phyloP scores from a whole-genome alignment of 352 stramenopile genomes.

The Phytophthora fragariaefolia region DNA sequence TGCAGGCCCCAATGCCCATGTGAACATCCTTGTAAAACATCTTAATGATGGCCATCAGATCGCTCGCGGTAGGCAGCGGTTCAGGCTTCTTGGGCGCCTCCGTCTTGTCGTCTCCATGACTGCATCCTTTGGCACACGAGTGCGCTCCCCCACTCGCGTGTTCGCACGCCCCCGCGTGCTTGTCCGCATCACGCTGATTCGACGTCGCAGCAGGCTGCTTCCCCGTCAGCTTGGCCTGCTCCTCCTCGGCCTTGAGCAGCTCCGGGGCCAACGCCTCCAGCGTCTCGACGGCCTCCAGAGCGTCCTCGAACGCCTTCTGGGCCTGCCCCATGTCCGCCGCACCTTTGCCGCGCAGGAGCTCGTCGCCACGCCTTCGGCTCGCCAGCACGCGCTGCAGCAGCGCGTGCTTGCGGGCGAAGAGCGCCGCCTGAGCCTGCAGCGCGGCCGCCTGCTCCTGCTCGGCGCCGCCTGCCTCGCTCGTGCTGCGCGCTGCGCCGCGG shows the following conservation, averaged over 20 bases:
- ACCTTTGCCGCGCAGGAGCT: slow-evolving; percentile 20
- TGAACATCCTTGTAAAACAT: slow-evolving; percentile 81
- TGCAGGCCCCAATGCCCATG: slow-evolving; percentile 56
- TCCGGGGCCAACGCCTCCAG: slow-evolving; percentile 54
- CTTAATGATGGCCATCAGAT: slow-evolving; percentile 57
- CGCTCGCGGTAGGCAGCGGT: slow-evolving; percentile 48
- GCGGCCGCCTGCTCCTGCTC: slow-evolving; percentile 9
- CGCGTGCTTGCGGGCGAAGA: slow-evolving; percentile 58
- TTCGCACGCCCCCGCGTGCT: slow-evolving; percentile 1
- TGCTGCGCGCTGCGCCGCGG: not conserved
- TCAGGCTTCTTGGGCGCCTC: slow-evolving; percentile 10
- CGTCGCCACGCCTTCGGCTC: slow-evolving; percentile 47
- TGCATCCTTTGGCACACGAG: slow-evolving; percentile 19
- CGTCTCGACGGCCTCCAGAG: slow-evolving; percentile 36
- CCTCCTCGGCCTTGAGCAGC: slow-evolving; percentile 39
- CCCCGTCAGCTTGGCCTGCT: slow-evolving; percentile 11
- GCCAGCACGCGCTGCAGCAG: slow-evolving; percentile 59
- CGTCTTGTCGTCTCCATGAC: slow-evolving; percentile 23
- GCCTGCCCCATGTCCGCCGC: slow-evolving; percentile 20
- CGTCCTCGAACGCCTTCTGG: slow-evolving; percentile 37
- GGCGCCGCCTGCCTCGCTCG: not conserved
- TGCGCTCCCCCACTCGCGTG: slow-evolving; percentile 16
- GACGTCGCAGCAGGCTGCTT: slow-evolving; percentile 8
- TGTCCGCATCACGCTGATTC: slow-evolving; percentile 7
- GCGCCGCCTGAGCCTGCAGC: slow-evolving; percentile 41